Conservation (phyloP, 345 rosid species). For the Eutrema yunnanense region DNA sequence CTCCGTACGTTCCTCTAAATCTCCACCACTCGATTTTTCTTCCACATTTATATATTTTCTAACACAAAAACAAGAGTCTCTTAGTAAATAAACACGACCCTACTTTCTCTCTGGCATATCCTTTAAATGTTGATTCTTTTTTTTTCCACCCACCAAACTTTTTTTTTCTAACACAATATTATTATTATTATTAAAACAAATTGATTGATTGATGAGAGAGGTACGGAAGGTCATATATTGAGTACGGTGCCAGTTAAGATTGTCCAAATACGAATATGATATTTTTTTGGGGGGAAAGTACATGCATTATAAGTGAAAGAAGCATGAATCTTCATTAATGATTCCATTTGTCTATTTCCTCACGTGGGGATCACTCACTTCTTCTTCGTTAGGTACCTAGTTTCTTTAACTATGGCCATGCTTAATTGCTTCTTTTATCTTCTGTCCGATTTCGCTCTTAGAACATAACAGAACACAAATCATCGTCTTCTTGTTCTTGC, state of each 20-base stretch:
- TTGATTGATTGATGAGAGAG: conserved; percentile 20
- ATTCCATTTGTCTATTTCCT: conserved; percentile 24
- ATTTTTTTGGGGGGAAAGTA: not conserved
- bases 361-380: conserved; percentile 23
- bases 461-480: not conserved
- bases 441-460: not conserved
- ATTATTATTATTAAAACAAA: not conserved
- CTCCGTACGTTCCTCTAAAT: conserved; percentile 25
- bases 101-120: conserved; percentile 16
- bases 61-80: not conserved
- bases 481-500: not conserved
- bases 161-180: not conserved
- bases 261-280: conserved; percentile 24
- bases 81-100: conserved; percentile 9
- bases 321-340: conserved; percentile 32
- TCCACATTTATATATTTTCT: not conserved
- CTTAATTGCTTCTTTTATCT: conserved; percentile 8
- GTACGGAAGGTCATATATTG: conserved; percentile 34
- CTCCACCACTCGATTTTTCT: conserved; percentile 5
- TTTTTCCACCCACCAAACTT: conserved; percentile 1
- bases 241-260: conserved; percentile 39
- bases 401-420: conserved; percentile 11
- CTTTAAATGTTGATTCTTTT: conserved; percentile 12
- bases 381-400: conserved; percentile 24
- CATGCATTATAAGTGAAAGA: conserved; percentile 19